Conservation (phyloP, 176 grass and related monocot genomes). For the Oryza australiensis region DNA sequence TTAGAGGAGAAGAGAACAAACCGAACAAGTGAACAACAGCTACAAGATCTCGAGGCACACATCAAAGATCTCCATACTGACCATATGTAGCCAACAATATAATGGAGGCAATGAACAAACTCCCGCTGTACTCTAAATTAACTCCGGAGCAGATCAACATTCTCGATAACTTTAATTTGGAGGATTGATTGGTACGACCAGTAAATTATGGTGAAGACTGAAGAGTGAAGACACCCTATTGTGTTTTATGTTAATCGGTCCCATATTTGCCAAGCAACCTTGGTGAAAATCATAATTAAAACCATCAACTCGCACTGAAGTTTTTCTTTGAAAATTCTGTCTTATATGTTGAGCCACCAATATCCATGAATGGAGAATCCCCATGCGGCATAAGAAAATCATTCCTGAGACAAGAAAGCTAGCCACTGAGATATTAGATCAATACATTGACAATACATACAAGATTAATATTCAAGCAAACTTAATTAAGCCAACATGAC, state of each 20-base stretch:
- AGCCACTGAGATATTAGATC: background rate
- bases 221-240: background rate
- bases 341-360: background rate
- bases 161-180: background rate
- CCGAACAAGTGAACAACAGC: background rate
- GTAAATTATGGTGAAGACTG: background rate
- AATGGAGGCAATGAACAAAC: background rate
- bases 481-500: background rate
- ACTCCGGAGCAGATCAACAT: background rate
- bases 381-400: background rate
- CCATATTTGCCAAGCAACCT: background rate
- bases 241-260: background rate
- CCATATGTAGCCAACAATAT: background rate
- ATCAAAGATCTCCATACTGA: background rate
- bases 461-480: background rate
- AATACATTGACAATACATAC: background rate
- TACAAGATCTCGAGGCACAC: background rate
- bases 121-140: background rate
- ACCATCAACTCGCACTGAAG: too few species aligned
- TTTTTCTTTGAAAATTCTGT: background rate
- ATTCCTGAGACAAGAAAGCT: background rate
- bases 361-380: background rate
- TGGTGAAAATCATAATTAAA: too few species aligned
- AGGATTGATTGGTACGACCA: background rate
- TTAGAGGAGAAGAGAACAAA: background rate